Evolutionary conservation across 306 rosid genomes (phyloP), one percentile per base, ranked within the genome.

Genomic region (Dryas drummondii): DNA sequence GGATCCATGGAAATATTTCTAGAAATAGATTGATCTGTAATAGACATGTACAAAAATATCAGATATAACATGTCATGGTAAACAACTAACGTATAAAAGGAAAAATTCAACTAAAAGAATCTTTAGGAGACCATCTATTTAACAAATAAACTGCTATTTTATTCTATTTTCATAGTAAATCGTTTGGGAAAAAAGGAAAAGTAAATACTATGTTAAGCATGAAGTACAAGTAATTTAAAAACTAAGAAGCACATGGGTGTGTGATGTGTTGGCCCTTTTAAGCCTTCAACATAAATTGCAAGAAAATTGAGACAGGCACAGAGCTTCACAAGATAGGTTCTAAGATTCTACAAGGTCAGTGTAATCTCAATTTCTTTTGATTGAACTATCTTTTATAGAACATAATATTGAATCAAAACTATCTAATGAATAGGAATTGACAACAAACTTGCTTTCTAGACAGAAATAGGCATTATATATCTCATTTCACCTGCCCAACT

Each of bases 11-110:
- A 91, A 55, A 83, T 74, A 80, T 85, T 85, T 78, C 86, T 74
- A 75, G 93, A 84, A 81, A 88, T 77, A 75, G 93, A 88, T 79
- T 75, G 90, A 81, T 84, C 98, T 91, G 92, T 71, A 69, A 81
- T 22, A 72, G 66, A 63, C 62, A 85, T 12, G 53, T 52, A 56
- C 58, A 61, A 72, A 62, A 55, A 57, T 61, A 66, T 83, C 76
- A 84, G 80, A 76, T 27, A 72, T 61, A 56, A 78, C 57, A 26
- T 14, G 81, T 42, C 64, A 69, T 6, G 52, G 40, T 17, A 50
- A 51, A 15, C 52, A 47, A 69, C 11, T 37, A 80, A 80, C 22
- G 61, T 17, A 3, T 27, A 42, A 47, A 68, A 52, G 46, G 52
- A 27, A 42, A 66, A 67, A 74, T 11, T 40, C 50, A 66, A 50